Conservation (phyloP, 2,329 filamentous ascomycete species). For the Endocalyx cinctus region DNA sequence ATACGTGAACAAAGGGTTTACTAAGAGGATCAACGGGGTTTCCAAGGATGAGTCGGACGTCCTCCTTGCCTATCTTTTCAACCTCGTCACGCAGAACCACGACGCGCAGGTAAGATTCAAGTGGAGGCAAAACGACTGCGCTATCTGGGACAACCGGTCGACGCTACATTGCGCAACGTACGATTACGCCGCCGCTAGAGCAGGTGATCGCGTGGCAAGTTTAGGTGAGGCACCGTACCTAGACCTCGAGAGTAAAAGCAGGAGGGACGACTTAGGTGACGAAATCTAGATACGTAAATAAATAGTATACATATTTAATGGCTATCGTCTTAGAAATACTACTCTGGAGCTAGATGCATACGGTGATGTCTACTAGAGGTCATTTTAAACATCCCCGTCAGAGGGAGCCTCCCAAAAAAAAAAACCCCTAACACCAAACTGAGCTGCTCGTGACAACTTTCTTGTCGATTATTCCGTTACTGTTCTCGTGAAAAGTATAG, state of each 20-base stretch:
- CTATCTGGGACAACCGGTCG: slow-evolving; percentile 63
- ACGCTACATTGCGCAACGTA: slow-evolving; percentile 54
- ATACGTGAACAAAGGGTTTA: slow-evolving; percentile 46
- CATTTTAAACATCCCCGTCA: no score
- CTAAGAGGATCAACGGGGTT: slow-evolving; percentile 50
- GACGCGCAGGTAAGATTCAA: slow-evolving; percentile 52
- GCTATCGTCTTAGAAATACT: no score
- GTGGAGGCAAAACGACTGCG: slow-evolving; percentile 49
- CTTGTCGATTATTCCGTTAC: no score
- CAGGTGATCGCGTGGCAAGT: slow-evolving; percentile 41
- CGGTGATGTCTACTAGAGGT: no score
- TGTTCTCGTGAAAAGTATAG: no score
- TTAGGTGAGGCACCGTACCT: slow-evolving; percentile 45
- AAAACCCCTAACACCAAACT: no score
- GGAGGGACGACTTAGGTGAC: slow-evolving; percentile 33
- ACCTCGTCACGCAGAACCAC: slow-evolving; percentile 50
- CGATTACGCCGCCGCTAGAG: slow-evolving; percentile 50
- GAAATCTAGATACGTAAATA: no score
- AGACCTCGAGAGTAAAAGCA: slow-evolving; percentile 37
- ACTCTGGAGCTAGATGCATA: no score
- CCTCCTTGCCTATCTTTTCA: slow-evolving; percentile 45
- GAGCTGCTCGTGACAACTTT: no score
- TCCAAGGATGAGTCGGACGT: slow-evolving; percentile 49
- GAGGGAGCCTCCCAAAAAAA: no score
- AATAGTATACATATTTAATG: no score